These are phyloP conservation scores for Colletotrichum noveboracense DNA, from an alignment of 2,329 filamentous ascomycete genomes.

Conservation along the genomic window DNA sequence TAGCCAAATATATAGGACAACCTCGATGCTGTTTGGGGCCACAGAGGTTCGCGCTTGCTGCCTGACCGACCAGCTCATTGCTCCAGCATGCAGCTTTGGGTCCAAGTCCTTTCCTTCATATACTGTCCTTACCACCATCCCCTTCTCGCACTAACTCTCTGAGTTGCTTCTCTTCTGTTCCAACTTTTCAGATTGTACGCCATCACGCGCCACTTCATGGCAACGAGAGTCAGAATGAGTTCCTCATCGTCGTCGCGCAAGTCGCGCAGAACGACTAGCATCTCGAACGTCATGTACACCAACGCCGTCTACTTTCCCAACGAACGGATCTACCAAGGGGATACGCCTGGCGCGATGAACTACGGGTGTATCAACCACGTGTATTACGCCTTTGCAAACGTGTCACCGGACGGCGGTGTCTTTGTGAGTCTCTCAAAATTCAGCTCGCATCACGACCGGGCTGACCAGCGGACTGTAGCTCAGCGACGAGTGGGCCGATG, in stretches of 20 bases:
- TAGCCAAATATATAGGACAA: conserved; percentile 21
- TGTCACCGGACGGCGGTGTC: conserved; percentile 74
- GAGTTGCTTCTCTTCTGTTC: conserved; percentile 2
- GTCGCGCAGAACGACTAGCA: conserved; percentile 50
- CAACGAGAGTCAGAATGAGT: conserved; percentile 34
- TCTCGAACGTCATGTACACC: conserved; percentile 59
- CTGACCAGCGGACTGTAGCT: conserved; percentile 53
- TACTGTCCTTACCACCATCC: conserved; percentile 17
- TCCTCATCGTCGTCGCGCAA: conserved; percentile 46
- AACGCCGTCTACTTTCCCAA: conserved; percentile 91
- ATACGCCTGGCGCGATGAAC: conserved; percentile 76
- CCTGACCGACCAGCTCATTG: conserved; percentile 18
- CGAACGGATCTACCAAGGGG: conserved; percentile 73
- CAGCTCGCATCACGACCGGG: background rate
- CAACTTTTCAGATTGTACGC: background rate
- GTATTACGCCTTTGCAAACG: conserved; percentile 82
- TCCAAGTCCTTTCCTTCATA: conserved; percentile 15
- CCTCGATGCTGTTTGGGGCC: conserved; percentile 6
- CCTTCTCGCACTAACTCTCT: background rate
- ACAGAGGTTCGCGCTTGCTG: conserved; percentile 22
- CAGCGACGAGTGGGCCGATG: conserved; percentile 80
- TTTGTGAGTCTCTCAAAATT: conserved; percentile 62
- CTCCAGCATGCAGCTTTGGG: conserved; percentile 17
- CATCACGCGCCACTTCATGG: background rate
- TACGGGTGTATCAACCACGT: conserved; percentile 80